Evolutionary conservation across 371 early-diverging fungal genomes (phyloP).

Genomic region (Apophysomyces ossiformis): DNA sequence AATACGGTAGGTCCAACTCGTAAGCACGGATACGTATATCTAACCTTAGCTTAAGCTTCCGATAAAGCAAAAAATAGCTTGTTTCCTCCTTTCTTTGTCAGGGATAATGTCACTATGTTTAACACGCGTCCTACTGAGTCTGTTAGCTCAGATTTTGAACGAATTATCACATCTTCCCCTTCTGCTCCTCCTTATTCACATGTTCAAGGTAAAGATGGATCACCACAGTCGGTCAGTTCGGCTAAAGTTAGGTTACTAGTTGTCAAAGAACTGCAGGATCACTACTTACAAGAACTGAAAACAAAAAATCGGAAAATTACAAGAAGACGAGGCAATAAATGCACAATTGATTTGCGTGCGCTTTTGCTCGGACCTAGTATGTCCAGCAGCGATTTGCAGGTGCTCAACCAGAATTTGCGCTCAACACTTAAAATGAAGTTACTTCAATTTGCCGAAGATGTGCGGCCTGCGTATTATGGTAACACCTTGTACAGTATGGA

Average conservation of each 20-base stretch:
- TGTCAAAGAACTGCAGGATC: conserved; percentile 18
- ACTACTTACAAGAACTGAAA: conserved; percentile 17
- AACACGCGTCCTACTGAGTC: conserved; percentile 33
- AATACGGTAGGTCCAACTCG: conserved; percentile 8
- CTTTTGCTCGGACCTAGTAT: conserved; percentile 26
- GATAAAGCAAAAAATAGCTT: conserved; percentile 38
- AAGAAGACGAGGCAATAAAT: conserved; percentile 21
- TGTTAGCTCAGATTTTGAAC: conserved; percentile 29
- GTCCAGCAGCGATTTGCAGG: conserved; percentile 21
- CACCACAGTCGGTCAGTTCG: background rate
- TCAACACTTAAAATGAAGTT: conserved; percentile 66
- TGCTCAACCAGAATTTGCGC: conserved; percentile 34
- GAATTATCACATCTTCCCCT: conserved; percentile 19
- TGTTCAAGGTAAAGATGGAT: conserved; percentile 3
- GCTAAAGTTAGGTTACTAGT: conserved; percentile 10
- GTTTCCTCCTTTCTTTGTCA: conserved; percentile 75
- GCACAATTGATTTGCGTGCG: conserved; percentile 23
- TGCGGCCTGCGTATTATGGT: conserved; percentile 84
- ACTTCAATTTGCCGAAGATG: conserved; percentile 73
- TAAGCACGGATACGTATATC: background rate
- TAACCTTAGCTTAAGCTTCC: conserved; percentile 12
- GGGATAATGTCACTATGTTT: conserved; percentile 55
- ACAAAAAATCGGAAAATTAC: conserved; percentile 11
- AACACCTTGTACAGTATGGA: conserved; percentile 2
- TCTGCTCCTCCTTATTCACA: conserved; percentile 2